phyloP scores from a whole-genome alignment of 176 grass and related monocot genomes.

The Panicum miliaceum region DNA sequence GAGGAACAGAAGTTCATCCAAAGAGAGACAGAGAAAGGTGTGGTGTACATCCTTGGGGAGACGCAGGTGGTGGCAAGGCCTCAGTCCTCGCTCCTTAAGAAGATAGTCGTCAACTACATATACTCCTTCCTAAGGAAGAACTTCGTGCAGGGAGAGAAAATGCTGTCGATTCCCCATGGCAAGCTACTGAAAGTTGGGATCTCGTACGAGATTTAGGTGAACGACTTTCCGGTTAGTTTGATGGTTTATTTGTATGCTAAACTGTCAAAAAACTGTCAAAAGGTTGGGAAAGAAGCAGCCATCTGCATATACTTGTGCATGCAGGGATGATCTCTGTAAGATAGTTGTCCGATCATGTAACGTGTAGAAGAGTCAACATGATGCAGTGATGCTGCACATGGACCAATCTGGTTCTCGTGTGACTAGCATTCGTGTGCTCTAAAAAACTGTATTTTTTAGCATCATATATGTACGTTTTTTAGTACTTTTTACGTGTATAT shows the following conservation, averaged over 20 bases:
- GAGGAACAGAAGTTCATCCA: constrained; percentile 39
- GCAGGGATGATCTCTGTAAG: background rate
- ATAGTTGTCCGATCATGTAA: background rate
- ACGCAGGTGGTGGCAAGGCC: constrained; percentile 47
- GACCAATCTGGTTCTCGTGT: background rate
- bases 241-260: background rate
- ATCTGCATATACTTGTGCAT: background rate
- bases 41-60: constrained; percentile 55
- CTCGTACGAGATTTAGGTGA: constrained; percentile 49
- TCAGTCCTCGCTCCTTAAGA: constrained; percentile 40
- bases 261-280: background rate
- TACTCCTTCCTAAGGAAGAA: constrained; percentile 60
- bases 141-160: constrained; percentile 50
- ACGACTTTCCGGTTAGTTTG: background rate
- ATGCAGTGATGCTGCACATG: constrained; percentile 16
- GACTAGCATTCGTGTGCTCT: background rate
- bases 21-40: constrained; percentile 43
- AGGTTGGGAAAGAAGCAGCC: background rate
- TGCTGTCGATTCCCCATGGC: constrained; percentile 39
- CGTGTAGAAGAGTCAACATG: background rate
- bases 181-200: constrained; percentile 59
- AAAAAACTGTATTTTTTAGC: background rate
- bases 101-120: constrained; percentile 39
- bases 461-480: background rate
- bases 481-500: background rate